phyloP scores from a whole-genome alignment of 2,329 filamentous ascomycete species.

The Gnomoniopsis smithogilvyi region DNA sequence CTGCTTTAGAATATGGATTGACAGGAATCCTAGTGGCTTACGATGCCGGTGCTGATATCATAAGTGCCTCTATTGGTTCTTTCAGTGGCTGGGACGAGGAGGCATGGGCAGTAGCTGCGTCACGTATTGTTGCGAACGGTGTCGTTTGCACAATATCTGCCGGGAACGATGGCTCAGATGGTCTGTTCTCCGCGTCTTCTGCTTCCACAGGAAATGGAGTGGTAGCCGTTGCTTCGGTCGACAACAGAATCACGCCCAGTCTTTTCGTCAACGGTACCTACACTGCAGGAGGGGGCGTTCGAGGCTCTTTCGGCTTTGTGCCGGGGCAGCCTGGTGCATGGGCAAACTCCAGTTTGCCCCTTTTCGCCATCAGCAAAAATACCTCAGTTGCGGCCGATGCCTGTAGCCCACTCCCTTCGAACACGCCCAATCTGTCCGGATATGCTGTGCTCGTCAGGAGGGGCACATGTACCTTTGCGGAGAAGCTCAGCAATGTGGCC shows the following conservation, averaged over 20 bases:
- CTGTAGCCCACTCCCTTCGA: conserved; percentile 48
- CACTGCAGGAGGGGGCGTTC: conserved; percentile 32
- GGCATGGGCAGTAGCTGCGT: conserved; percentile 46
- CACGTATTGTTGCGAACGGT: conserved; percentile 50
- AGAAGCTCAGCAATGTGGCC: conserved; percentile 51
- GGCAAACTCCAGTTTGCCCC: conserved; percentile 42
- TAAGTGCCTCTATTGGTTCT: conserved; percentile 53
- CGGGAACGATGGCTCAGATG: conserved; percentile 45
- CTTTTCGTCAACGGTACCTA: conserved; percentile 41
- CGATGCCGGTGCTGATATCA: conserved; percentile 56
- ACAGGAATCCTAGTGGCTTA: conserved; percentile 39
- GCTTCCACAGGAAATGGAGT: conserved; percentile 46
- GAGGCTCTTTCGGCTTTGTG: conserved; percentile 39
- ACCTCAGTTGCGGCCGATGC: conserved; percentile 44
- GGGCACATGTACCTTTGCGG: conserved; percentile 53
- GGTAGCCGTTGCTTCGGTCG: conserved; percentile 47
- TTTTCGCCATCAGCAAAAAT: conserved; percentile 50
- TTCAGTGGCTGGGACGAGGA: conserved; percentile 50
- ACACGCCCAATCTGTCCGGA: conserved; percentile 54
- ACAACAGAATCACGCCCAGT: conserved; percentile 41
- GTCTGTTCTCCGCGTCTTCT: conserved; percentile 47
- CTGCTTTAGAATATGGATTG: not conserved
- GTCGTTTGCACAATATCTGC: conserved; percentile 52
- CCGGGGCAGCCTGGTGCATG: conserved; percentile 39
- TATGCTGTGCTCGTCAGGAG: conserved; percentile 59